These are phyloP conservation scores for Neurospora discreta DNA, from an alignment of 495 filamentous ascomycete genomes.

Conservation along the genomic window DNA sequence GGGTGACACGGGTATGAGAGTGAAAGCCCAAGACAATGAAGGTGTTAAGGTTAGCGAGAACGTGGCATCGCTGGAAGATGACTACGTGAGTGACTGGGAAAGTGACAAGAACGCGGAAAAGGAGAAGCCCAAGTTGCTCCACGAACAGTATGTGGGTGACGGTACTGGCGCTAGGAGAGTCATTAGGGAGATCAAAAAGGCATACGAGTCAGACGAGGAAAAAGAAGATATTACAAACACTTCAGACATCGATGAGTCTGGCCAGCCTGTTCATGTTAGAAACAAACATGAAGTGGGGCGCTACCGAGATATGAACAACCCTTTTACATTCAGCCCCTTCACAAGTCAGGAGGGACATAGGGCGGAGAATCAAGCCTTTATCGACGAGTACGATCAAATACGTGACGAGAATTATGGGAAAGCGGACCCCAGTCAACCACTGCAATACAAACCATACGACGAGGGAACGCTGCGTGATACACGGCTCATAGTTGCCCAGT, in stretches of 20 bases:
- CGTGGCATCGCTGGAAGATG: not conserved
- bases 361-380: not conserved
- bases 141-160: not conserved
- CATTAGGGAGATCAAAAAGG: not conserved
- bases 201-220: not conserved
- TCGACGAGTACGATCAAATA: not conserved
- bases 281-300: not conserved
- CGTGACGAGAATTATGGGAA: not conserved
- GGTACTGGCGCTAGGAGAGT: not conserved
- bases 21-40: not conserved
- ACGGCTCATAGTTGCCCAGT: not conserved
- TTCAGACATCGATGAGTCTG: not conserved
- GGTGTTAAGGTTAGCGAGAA: not conserved
- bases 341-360: not conserved
- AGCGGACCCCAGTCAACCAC: not conserved
- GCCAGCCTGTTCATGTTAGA: not conserved
- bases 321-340: not conserved
- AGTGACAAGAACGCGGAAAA: not conserved
- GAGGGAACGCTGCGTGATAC: not conserved
- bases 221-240: not conserved
- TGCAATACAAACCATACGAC: not conserved
- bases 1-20: not conserved
- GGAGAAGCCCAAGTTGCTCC: not conserved
- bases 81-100: not conserved
- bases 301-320: not conserved